These are phyloP conservation scores for Agaricus subrufescens DNA, from an alignment of 768 basidiomycete species.

Conservation along the genomic window DNA sequence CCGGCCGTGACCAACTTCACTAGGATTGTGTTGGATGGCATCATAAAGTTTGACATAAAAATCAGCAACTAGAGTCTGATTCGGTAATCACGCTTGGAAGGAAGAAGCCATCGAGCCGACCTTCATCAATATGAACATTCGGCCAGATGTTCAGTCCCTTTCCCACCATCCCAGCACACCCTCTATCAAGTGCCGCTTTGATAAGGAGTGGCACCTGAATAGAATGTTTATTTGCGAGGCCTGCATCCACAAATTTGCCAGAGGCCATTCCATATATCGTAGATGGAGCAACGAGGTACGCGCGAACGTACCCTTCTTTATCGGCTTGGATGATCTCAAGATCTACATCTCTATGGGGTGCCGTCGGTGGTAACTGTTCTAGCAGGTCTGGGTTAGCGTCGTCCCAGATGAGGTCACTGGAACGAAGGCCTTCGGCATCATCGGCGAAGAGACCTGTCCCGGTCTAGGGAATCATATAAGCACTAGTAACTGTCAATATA, in stretches of 20 bases:
- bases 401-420: slow-evolving; percentile 36
- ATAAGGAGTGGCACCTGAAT: slow-evolving; percentile 46
- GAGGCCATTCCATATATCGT: slow-evolving; percentile 49
- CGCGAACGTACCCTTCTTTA: slow-evolving; percentile 43
- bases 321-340: slow-evolving; percentile 42
- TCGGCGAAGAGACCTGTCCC: slow-evolving; percentile 37
- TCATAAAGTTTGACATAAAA: slow-evolving; percentile 39
- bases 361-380: slow-evolving; percentile 37
- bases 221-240: slow-evolving; percentile 44
- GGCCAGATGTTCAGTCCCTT: slow-evolving; percentile 50
- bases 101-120: slow-evolving; percentile 19
- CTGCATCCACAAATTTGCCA: slow-evolving; percentile 42
- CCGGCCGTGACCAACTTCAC: slow-evolving; percentile 34
- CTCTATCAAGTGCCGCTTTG: slow-evolving; percentile 32
- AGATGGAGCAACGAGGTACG: slow-evolving; percentile 49
- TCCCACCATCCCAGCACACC: slow-evolving; percentile 47
- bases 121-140: slow-evolving; percentile 50
- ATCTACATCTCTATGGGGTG: slow-evolving; percentile 48
- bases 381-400: slow-evolving; percentile 43
- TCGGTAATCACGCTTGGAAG: background rate
- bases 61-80: slow-evolving; percentile 32
- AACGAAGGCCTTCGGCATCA: slow-evolving; percentile 35
- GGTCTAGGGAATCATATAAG: slow-evolving; percentile 16
- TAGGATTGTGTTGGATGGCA: slow-evolving; percentile 18
- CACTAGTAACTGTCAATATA: background rate